phyloP scores from a whole-genome alignment of 2,329 filamentous ascomycete species.

The Neurospora sp. region DNA sequence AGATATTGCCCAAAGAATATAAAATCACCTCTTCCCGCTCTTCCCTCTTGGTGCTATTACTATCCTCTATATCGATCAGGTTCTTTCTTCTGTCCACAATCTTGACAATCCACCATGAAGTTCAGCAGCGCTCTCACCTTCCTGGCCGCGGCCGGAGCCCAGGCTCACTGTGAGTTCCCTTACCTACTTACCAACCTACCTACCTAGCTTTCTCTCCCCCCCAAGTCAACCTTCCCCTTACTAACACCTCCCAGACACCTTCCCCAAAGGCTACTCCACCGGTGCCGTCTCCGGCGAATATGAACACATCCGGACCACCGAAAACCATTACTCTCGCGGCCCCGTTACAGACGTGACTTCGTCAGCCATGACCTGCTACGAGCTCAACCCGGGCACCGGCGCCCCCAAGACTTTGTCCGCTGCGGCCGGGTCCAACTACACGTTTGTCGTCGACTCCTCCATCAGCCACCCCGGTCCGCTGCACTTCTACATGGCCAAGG shows the following conservation, averaged over 20 bases:
- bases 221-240: not conserved
- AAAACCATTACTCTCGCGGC: conserved; percentile 33
- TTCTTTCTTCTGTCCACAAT: too few species aligned
- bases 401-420: conserved; percentile 26
- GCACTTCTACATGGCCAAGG: conserved; percentile 31
- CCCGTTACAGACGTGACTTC: conserved; percentile 31
- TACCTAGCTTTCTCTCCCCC: not conserved
- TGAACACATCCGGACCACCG: conserved; percentile 29
- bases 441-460: conserved; percentile 28
- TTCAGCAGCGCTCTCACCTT: conserved; percentile 10
- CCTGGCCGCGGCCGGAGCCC: conserved; percentile 13
- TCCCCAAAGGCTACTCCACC: conserved; percentile 12
- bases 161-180: conserved; percentile 15
- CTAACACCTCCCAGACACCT: conserved; percentile 15
- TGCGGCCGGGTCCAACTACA: conserved; percentile 29
- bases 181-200: not conserved
- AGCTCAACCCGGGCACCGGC: conserved; percentile 22
- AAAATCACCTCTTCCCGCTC: not conserved
- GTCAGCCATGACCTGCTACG: conserved; percentile 31
- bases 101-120: conserved; percentile 15
- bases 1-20: not conserved
- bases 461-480: conserved; percentile 31
- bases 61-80: too few species aligned
- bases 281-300: conserved; percentile 19
- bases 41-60: not conserved